phyloP scores from a whole-genome alignment of 768 basidiomycete genomes.

The Coprinellus micaceus region DNA sequence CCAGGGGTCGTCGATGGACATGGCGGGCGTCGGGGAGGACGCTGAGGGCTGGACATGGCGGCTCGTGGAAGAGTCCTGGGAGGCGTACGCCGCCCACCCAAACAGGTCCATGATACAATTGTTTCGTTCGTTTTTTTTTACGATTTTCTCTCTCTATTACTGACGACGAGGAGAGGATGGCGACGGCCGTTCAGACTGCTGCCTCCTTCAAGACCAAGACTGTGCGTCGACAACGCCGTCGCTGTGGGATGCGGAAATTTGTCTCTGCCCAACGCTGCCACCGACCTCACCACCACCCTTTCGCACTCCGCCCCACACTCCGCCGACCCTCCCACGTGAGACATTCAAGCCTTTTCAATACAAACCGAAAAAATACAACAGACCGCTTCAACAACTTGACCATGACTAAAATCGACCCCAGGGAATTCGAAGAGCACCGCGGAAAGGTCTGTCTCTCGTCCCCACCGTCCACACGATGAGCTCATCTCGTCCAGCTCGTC shows the following conservation, averaged over 20 bases:
- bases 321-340: slow-evolving; percentile 37
- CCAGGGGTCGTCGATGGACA: slow-evolving; percentile 38
- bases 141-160: not conserved
- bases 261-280: not conserved
- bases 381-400: slow-evolving; percentile 14
- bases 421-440: slow-evolving; percentile 29
- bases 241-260: slow-evolving; percentile 4
- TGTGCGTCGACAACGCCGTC: not conserved
- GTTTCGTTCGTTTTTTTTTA: not conserved
- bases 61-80: slow-evolving; percentile 1
- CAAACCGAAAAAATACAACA: slow-evolving; percentile 20
- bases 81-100: not conserved
- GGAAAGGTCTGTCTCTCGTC: slow-evolving; percentile 28
- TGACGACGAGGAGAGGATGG: not conserved
- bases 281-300: slow-evolving; percentile 5
- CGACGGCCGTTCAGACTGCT: not conserved
- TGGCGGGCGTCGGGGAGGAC: slow-evolving; percentile 18
- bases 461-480: not conserved
- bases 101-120: slow-evolving; percentile 4
- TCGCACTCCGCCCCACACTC: slow-evolving; percentile 30
- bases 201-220: not conserved
- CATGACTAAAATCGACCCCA: slow-evolving; percentile 22
- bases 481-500: slow-evolving; percentile 44
- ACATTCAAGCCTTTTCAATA: slow-evolving; percentile 21
- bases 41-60: slow-evolving; percentile 6